These are phyloP conservation scores for Coccomyxa sp. DNA, from an alignment of 139 green algal species.

Conservation along the genomic window DNA sequence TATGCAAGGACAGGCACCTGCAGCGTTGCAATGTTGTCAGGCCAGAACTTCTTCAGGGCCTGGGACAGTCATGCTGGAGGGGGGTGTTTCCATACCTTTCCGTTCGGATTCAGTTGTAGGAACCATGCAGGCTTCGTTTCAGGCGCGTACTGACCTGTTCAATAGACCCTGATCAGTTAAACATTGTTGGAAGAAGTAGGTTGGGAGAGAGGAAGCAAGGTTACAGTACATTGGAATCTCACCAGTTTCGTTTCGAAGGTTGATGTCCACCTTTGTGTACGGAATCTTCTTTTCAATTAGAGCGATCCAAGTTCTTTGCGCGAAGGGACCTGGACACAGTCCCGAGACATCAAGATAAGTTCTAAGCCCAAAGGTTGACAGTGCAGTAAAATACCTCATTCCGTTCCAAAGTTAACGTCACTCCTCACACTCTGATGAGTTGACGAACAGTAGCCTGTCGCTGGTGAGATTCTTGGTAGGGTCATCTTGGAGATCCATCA, in stretches of 20 bases:
- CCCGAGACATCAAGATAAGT: background rate
- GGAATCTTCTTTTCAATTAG: background rate
- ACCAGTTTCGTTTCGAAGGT: background rate
- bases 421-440: background rate
- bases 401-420: background rate
- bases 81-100: background rate
- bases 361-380: background rate
- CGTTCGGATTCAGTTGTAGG: background rate
- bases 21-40: background rate
- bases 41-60: background rate
- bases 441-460: background rate
- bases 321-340: background rate
- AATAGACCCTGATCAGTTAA: too few species aligned
- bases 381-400: background rate
- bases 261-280: background rate
- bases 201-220: too few species aligned
- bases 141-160: slow-evolving; percentile 8
- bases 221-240: background rate
- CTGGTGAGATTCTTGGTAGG: background rate
- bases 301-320: background rate
- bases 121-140: background rate
- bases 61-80: background rate
- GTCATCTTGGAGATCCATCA: background rate
- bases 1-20: slow-evolving; percentile 4
- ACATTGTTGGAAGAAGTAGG: too few species aligned